These are phyloP conservation scores for Barnettozyma pratensis DNA, from an alignment of 805 yeast genomes.

Conservation along the genomic window DNA sequence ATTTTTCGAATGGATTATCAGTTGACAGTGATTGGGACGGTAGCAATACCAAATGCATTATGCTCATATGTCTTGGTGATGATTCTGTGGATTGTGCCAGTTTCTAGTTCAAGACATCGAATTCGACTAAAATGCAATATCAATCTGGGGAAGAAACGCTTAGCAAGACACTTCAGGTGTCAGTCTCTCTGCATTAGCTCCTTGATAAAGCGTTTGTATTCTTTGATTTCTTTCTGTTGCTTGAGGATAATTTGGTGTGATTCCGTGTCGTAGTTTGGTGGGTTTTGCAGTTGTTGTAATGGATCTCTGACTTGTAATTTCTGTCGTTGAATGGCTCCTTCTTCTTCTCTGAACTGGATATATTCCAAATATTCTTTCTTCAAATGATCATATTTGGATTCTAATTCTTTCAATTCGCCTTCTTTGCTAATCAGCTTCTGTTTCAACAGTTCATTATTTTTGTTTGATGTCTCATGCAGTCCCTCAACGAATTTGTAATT, in stretches of 20 bases:
- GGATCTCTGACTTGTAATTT: not conserved
- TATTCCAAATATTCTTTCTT: not conserved
- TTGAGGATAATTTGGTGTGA: constrained; percentile 3
- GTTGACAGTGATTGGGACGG: too few species aligned
- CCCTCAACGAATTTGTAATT: constrained; percentile 20
- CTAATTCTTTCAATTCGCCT: constrained; percentile 1
- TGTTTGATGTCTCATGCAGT: constrained; percentile 14
- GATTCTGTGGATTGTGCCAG: too few species aligned
- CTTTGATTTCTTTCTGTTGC: constrained; percentile 18
- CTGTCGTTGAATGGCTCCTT: not conserved
- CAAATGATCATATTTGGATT: constrained; percentile 1
- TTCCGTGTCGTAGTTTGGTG: not conserved
- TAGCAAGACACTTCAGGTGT: not conserved
- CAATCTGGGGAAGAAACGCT: too few species aligned
- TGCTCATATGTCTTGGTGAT: too few species aligned
- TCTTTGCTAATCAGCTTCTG: not conserved
- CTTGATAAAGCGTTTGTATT: constrained; percentile 22
- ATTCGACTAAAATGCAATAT: too few species aligned
- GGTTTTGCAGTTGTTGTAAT: not conserved
- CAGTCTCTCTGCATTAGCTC: constrained; percentile 20
- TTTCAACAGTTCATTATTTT: constrained; percentile 8
- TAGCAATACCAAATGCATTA: too few species aligned
- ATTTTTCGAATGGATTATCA: too few species aligned
- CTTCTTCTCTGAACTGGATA: not conserved
- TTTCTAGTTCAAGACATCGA: too few species aligned